Base-by-base conservation (phyloP, 441 rosid species). In the Corymbia calophylla region DNA sequence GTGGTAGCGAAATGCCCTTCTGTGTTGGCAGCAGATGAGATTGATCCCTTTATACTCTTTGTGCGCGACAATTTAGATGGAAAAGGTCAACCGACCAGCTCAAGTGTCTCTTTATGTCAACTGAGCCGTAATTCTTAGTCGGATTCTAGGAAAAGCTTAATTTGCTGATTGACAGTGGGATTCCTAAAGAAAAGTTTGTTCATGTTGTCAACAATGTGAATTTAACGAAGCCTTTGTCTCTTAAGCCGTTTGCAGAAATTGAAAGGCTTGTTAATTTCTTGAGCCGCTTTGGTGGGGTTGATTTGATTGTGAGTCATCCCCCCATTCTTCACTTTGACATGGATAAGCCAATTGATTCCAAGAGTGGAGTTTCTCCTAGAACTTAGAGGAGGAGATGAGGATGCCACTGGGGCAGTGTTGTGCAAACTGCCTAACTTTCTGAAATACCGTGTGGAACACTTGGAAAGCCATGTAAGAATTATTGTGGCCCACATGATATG, bases 341-440 rank as follows among this genome's bases (percentile, higher is more conserved):
- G 91, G 95, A 92, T 73, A 56, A 56, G 92, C 88, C 99, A 95
- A 91, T 68, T 97, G 92, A 91, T 94, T 90, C 98, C 98, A 3
- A 94, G 94, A 90, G 89, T 97, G 87, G 92, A 90, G 89, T 91
- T 95, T 90, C 94, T 95, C 66, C 89, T 88, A 87, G 89, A 92
- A 92, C 94, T 94, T 27, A 94, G 97, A 31, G 96, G 97, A 80
- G 96, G 93, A 88, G 95, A 97, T 66, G 94, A 92, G 89, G 92
- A 88, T 53, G 95, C 95, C 88, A 93, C 96, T 1, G 94, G 94
- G 35, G 73, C 91, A 1, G 92, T 95, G 91, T 88, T 97, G 85
- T 90, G 90, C 70, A 95, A 95, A 90, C 96, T 95, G 54, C 97
- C 97, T 35, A 93, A 94, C 14, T 92, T 95, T 66, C 87, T 94